Conservation (phyloP, 2,329 filamentous ascomycete genomes). For the Mycosphaerella sp. region DNA sequence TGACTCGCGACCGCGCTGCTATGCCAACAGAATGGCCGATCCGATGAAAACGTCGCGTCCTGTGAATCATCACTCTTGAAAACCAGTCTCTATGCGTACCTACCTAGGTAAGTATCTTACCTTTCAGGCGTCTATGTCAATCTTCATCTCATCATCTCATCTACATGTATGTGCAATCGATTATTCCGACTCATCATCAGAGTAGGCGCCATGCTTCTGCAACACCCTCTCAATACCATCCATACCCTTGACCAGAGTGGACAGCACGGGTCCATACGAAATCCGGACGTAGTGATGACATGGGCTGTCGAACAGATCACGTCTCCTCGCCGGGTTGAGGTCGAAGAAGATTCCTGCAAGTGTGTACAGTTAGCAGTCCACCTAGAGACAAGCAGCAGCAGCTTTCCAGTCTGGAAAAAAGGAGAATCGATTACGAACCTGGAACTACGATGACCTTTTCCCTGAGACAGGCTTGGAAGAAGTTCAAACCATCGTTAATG, state of each 20-base stretch:
- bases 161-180: background rate
- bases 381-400: background rate
- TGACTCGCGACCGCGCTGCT: background rate
- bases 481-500: conserved; percentile 90
- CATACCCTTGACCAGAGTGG: conserved; percentile 67
- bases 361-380: background rate
- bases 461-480: conserved; percentile 87
- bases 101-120: background rate
- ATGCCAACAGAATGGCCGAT: too few species aligned
- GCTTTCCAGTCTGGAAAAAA: background rate
- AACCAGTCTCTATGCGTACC: too few species aligned
- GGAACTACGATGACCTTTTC: conserved; percentile 97
- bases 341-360: conserved; percentile 77
- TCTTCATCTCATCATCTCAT: background rate
- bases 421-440: conserved; percentile 40
- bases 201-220: conserved; percentile 49
- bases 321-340: conserved; percentile 78
- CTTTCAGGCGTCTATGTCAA: background rate
- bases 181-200: background rate
- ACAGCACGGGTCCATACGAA: conserved; percentile 77
- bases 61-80: too few species aligned
- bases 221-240: conserved; percentile 81
- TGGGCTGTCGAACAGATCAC: conserved; percentile 88
- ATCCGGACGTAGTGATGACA: conserved; percentile 86
- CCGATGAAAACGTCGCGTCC: too few species aligned